A percentile compares a stretch with the other conserved stretches of the same genome.
phyloP scores from a whole-genome alignment of 495 filamentous ascomycete genomes.

The Neurospora sp. region DNA sequence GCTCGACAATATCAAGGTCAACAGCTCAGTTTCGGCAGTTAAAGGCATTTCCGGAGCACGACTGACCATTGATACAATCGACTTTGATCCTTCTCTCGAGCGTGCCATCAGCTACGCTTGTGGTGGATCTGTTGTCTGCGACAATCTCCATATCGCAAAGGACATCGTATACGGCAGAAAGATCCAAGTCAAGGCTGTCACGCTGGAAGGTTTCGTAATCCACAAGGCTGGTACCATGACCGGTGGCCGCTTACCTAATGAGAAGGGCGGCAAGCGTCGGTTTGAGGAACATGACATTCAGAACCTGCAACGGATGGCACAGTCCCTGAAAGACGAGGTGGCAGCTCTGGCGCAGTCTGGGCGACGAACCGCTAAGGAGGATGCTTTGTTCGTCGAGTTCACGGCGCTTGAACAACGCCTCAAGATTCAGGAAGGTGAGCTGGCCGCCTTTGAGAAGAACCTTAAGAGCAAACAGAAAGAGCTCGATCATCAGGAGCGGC shows the following conservation, averaged over 20 bases:
- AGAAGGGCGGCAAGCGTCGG: constrained; percentile 62
- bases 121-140: constrained; percentile 91
- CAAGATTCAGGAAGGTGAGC: constrained; percentile 59
- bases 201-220: constrained; percentile 83
- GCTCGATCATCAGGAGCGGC: constrained; percentile 56
- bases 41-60: constrained; percentile 81
- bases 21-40: constrained; percentile 73
- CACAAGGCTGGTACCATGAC: constrained; percentile 98
- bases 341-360: constrained; percentile 64
- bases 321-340: constrained; percentile 66
- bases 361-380: constrained; percentile 64
- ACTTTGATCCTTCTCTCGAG: constrained; percentile 79
- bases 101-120: constrained; percentile 92
- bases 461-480: constrained; percentile 78
- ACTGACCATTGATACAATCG: constrained; percentile 90
- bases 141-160: constrained; percentile 75
- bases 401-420: constrained; percentile 73
- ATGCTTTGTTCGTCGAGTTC: constrained; percentile 69
- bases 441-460: constrained; percentile 76
- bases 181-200: constrained; percentile 88
- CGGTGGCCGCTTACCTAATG: constrained; percentile 70
- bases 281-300: constrained; percentile 88
- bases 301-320: constrained; percentile 53
- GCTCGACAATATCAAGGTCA: constrained; percentile 92
- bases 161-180: constrained; percentile 77